Evolutionary conservation across 2,329 filamentous ascomycete genomes (phyloP), one percentile per base, ranked within the genome.

Genomic region (Verticillium klebahnii): DNA sequence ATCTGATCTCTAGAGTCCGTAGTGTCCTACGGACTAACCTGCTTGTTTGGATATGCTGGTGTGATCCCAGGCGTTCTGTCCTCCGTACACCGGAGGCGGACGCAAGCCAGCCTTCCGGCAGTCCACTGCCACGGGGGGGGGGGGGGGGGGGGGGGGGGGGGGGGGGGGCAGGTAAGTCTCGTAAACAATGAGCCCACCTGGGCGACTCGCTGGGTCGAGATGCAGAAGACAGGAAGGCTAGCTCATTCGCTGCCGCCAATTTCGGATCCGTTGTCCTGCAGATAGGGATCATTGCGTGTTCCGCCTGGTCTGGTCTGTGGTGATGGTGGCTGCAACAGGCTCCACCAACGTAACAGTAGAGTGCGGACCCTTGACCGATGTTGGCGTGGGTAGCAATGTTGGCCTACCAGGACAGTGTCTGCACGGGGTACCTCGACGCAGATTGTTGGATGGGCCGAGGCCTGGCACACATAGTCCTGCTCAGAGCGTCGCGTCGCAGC

Each of bases 261-360:
- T 52, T 61, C 55, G 55, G 39, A 61, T 59, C 58, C 59, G 60
- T 60, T 62, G 62, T 61, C 64, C 64, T 60, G 61, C 64, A 65
- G 64, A 58, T 59, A 61, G 60, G 45, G 57, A 61, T 63, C 55
- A 50, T 64, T 61, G 64, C 61, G 61, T 54, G 62, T 58, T 64
- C 58, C 34, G 23, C 9, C 19, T 23, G 57, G 23, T n/a, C 9
- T 23, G 45, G 45, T 12, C 45, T 23, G n/a, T 23, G 45, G 34
- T 19, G 23, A n/a, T 36, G 57, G 57, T 58, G 57, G 57, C 57
- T 58, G 57, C 57, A 45, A 52, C n/a, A 34, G 31, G 58, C 63
- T 62, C 62, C 64, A 64, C 64, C 64, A 45, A 62, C 64, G 62
- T 65, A 64, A 64, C 64, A 64, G 62, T 55, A 61, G 57, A 59